phyloP scores from a whole-genome alignment of 805 yeast genomes.

The Sungouiozyma intestinalis region DNA sequence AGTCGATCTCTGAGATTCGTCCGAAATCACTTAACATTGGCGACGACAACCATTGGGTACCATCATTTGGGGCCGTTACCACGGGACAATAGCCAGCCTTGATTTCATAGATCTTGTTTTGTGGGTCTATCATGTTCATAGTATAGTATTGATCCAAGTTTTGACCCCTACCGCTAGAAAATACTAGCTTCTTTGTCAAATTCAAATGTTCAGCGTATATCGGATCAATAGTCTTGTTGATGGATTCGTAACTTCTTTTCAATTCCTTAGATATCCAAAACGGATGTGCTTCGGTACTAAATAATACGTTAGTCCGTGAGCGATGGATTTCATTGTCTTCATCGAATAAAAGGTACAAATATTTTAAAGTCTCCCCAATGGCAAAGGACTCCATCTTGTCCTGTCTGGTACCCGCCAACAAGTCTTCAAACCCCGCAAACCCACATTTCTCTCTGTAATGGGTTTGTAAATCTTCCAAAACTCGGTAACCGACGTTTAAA shows the following conservation, averaged over 20 bases:
- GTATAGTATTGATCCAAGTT: neutral
- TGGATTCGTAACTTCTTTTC: conserved; percentile 18
- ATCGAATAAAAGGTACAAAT: conserved; percentile 71
- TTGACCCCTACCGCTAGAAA: neutral
- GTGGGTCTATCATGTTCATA: neutral
- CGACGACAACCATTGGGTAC: conserved; percentile 22
- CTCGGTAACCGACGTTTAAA: conserved; percentile 59
- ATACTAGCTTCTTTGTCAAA: conserved; percentile 4
- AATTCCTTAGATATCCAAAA: conserved; percentile 50
- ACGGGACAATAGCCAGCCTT: neutral
- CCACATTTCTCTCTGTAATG: conserved; percentile 62
- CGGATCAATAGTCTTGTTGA: conserved; percentile 14
- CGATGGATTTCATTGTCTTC: conserved; percentile 46
- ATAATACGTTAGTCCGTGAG: conserved; percentile 34
- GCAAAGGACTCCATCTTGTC: conserved; percentile 91
- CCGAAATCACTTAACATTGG: conserved; percentile 30
- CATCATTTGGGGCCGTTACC: neutral
- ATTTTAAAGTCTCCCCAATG: conserved; percentile 77
- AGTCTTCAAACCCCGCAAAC: conserved; percentile 63
- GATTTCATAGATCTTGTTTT: too few species aligned
- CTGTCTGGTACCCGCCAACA: conserved; percentile 50
- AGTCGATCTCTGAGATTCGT: conserved; percentile 38
- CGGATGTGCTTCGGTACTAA: conserved; percentile 90
- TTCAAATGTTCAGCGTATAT: conserved; percentile 10
- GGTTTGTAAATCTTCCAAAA: conserved; percentile 44